Base-by-base conservation (phyloP, 164 flowering plant species). In the Paratinospora sagittata region DNA sequence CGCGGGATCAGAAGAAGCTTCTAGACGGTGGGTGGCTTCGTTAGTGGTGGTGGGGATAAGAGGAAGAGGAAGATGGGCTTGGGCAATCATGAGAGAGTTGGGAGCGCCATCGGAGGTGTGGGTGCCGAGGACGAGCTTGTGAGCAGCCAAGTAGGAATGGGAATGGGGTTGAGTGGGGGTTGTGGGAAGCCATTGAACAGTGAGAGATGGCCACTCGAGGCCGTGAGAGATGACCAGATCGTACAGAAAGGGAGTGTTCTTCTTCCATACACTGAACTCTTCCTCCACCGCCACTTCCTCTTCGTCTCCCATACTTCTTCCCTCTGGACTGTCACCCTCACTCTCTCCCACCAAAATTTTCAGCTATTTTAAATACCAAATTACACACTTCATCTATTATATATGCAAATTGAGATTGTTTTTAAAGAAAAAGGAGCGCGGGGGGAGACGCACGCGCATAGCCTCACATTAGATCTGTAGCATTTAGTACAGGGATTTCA, bases 161-260 rank as follows among this genome's bases (percentile, higher is more conserved):
- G 70, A 39, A 49, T 72, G 68, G n/a, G n/a, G n/a, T 8, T 63
- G 64, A 0, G 88, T 79, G 0, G 80, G 74, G 16, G 82, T 4
- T 4, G 34, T 68, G 0, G 97, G 96, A n/a, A 87, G 88, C 91
- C 91, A 95, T 47, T 92, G 88, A 69, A 95, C 91, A 65, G 98
- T 92, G 72, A 92, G 96, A 47, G 97, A 95, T 0, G 98, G 97
- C 98, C 97, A 92, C 68, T 86, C 97, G 69, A 95, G 91, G 57
- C 96, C 81, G 74, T 89, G 89, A 27, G 92, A 90, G 72, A 95
- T 70, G 68, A 92, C 82, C 33, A 95, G 84, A 68, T 95, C 97
- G 84, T 95, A 95, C 5, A 95, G 75, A 65, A 88, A 84, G 0
- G 97, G 97, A 0, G 94, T 85, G 84, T 95, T 95, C 85, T 88